Evolutionary conservation across 106 monocot genomes (phyloP).

Genomic region (Dendrobium catenatum): DNA sequence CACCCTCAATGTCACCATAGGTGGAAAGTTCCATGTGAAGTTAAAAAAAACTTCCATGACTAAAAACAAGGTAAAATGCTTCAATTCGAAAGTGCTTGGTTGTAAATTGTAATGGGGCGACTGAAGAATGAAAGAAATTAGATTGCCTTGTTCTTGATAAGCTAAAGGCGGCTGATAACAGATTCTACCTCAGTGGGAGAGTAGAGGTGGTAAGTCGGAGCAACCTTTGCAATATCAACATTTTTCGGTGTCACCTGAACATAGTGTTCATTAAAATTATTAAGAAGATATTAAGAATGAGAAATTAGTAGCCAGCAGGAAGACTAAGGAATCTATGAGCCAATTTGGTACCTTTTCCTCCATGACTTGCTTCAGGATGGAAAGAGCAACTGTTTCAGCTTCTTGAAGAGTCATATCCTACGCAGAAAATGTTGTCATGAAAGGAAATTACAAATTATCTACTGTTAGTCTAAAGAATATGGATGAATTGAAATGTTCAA

Average conservation of each 20-base stretch:
- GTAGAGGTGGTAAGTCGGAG: constrained; percentile 28
- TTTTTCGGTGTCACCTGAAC: constrained; percentile 21
- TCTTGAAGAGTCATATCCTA: constrained; percentile 82
- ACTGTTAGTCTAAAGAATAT: neutral
- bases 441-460: neutral
- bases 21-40: no score
- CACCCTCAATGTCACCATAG: no score
- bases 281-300: neutral
- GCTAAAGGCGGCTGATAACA: constrained; percentile 23
- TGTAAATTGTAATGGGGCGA: neutral
- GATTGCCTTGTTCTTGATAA: neutral
- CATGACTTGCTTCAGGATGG: constrained; percentile 97
- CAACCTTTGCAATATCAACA: constrained; percentile 27
- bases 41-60: no score
- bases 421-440: neutral
- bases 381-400: constrained; percentile 91
- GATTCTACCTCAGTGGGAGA: constrained; percentile 21
- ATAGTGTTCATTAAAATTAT: neutral
- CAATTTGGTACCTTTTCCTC: constrained; percentile 73
- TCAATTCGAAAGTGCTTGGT: neutral
- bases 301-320: neutral
- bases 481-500: neutral
- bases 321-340: neutral
- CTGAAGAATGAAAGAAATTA: neutral
- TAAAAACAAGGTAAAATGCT: no score